phyloP scores from a whole-genome alignment of 345 rosid species.

The Populus ilicifolia region DNA sequence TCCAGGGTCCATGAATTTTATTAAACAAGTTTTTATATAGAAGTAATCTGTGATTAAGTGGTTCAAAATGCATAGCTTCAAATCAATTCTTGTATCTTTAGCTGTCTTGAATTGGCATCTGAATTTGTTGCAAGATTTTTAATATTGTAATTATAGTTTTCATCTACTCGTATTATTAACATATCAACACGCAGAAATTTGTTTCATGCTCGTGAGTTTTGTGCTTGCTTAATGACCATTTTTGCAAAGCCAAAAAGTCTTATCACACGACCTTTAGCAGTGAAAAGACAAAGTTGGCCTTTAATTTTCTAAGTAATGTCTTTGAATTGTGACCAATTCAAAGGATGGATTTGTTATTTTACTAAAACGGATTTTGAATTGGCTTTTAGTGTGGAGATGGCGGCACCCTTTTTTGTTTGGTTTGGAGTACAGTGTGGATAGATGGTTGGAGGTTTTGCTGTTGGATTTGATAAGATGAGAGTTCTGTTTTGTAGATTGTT shows the following conservation, averaged over 20 bases:
- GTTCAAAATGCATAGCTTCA: neutral
- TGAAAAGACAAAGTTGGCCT: neutral
- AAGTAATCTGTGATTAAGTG: neutral
- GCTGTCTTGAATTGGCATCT: neutral
- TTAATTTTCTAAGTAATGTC: neutral
- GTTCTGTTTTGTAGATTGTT: slow-evolving; percentile 51
- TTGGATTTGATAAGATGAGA: neutral
- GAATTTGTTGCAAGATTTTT: neutral
- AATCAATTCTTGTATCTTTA: neutral
- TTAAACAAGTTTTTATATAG: neutral
- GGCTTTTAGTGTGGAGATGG: neutral
- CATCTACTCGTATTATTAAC: neutral
- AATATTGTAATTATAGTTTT: neutral
- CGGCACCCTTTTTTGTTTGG: neutral
- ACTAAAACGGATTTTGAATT: neutral
- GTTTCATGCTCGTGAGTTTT: neutral
- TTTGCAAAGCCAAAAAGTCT: neutral
- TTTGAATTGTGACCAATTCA: neutral
- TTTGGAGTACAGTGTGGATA: neutral
- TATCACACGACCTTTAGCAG: neutral
- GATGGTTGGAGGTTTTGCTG: neutral
- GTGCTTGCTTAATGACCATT: neutral
- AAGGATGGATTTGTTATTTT: neutral
- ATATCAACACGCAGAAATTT: neutral
- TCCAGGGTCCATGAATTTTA: neutral